Conservation (phyloP, 2,329 filamentous ascomycete genomes). For the Davidsoniella eucalypti region DNA sequence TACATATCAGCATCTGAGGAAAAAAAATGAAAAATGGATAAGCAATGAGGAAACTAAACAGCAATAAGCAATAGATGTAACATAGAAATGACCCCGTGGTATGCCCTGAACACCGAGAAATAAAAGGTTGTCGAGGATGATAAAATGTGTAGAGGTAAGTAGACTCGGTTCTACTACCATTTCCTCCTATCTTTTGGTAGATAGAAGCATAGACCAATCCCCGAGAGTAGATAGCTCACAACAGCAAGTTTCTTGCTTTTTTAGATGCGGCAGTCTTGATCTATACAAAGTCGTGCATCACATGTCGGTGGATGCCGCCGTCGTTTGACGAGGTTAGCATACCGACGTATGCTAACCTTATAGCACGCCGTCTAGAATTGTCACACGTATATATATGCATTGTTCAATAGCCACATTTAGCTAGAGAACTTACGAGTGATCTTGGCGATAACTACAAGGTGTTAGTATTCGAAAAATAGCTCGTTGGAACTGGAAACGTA, state of each 20-base stretch:
- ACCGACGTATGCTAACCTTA: too few species aligned
- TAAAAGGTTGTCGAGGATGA: background rate
- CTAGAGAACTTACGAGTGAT: slow-evolving; percentile 69
- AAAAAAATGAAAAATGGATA: background rate
- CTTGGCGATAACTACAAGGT: slow-evolving; percentile 69
- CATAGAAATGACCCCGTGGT: slow-evolving; percentile 1
- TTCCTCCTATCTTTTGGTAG: too few species aligned
- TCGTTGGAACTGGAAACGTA: slow-evolving; percentile 32
- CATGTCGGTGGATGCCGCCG: too few species aligned
- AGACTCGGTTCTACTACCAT: too few species aligned
- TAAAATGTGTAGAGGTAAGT: too few species aligned
- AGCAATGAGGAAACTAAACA: slow-evolving; percentile 4
- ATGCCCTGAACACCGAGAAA: slow-evolving; percentile 1
- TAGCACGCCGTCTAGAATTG: too few species aligned
- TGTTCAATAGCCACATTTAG: background rate
- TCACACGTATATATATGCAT: background rate
- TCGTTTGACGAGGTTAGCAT: too few species aligned
- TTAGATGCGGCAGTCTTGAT: too few species aligned
- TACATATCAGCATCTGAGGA: background rate
- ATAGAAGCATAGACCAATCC: too few species aligned
- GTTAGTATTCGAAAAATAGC: slow-evolving; percentile 7
- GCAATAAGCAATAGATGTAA: background rate
- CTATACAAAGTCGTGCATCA: too few species aligned
- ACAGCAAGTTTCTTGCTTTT: too few species aligned
- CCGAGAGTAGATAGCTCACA: too few species aligned